phyloP scores from a whole-genome alignment of 2,329 filamentous ascomycete species.

The Bretziella fagacearum region DNA sequence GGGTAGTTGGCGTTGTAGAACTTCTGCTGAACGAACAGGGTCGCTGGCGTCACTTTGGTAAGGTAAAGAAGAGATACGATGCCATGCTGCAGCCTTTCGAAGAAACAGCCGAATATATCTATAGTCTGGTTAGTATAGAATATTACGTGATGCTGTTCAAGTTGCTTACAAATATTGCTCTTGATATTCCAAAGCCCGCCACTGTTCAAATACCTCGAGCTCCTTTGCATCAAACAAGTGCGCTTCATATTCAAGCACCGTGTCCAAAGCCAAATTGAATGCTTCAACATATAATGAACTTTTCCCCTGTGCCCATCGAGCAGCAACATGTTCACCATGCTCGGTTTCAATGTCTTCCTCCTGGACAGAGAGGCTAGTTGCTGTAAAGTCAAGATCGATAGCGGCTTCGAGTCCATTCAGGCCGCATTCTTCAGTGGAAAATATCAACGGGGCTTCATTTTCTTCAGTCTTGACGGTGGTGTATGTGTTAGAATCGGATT shows the following conservation, averaged over 20 bases:
- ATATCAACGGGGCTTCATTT: neutral
- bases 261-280: conserved; percentile 82
- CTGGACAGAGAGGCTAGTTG: neutral
- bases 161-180: conserved; percentile 66
- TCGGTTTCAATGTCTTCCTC: neutral
- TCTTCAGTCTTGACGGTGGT: conserved; percentile 1
- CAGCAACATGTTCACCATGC: neutral
- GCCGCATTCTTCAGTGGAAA: neutral
- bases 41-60: conserved; percentile 76
- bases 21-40: conserved; percentile 44
- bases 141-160: neutral
- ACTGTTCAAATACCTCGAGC: conserved; percentile 56
- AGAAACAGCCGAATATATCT: conserved; percentile 88
- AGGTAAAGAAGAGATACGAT: conserved; percentile 57
- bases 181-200: conserved; percentile 61
- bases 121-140: conserved; percentile 2
- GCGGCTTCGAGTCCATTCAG: neutral
- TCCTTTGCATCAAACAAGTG: conserved; percentile 77
- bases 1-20: conserved; percentile 39
- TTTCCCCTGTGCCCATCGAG: conserved; percentile 51
- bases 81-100: conserved; percentile 82
- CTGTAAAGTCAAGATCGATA: neutral
- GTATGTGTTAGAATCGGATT: neutral
- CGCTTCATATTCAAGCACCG: conserved; percentile 72
- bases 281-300: conserved; percentile 95